Conservation (phyloP, 768 basidiomycete species). For the Phanerochaete sordida region DNA sequence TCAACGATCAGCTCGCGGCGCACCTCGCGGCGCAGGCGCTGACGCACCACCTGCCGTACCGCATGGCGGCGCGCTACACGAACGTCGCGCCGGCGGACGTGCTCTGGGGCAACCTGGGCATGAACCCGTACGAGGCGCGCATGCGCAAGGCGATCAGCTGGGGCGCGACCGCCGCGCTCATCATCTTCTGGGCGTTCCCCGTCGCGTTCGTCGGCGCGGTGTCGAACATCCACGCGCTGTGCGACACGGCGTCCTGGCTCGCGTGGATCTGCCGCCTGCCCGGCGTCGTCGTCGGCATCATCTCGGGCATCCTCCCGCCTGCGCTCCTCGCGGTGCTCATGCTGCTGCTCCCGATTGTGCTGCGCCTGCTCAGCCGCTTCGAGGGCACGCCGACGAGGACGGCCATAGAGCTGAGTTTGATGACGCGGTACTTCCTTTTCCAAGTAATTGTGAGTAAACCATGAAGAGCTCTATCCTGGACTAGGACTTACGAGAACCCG, state of each 20-base stretch:
- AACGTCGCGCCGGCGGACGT: constrained; percentile 78
- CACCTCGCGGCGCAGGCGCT: constrained; percentile 76
- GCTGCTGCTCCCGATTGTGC: constrained; percentile 79
- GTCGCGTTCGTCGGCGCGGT: constrained; percentile 68
- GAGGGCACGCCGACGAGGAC: constrained; percentile 89
- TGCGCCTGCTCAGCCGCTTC: constrained; percentile 72
- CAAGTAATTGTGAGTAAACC: constrained; percentile 61
- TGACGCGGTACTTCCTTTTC: constrained; percentile 88
- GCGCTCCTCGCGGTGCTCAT: constrained; percentile 85
- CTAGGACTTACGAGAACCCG: constrained; percentile 14
- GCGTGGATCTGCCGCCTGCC: constrained; percentile 78
- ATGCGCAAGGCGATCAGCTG: constrained; percentile 47
- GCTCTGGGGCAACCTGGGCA: constrained; percentile 80
- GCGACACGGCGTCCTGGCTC: constrained; percentile 58
- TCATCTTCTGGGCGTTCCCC: constrained; percentile 3
- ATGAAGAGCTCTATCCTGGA: constrained; percentile 26
- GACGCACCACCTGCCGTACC: constrained; percentile 72
- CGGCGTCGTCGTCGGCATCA: constrained; percentile 64
- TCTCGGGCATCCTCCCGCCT: constrained; percentile 83
- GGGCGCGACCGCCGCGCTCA: constrained; percentile 63
- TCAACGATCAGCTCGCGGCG: constrained; percentile 86
- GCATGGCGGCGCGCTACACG: constrained; percentile 69
- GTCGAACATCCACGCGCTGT: constrained; percentile 72
- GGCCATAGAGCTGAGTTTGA: constrained; percentile 65
- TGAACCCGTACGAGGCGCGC: constrained; percentile 74